Base-by-base conservation (phyloP, 164 flowering plant genomes). In the Platanus orientalis region DNA sequence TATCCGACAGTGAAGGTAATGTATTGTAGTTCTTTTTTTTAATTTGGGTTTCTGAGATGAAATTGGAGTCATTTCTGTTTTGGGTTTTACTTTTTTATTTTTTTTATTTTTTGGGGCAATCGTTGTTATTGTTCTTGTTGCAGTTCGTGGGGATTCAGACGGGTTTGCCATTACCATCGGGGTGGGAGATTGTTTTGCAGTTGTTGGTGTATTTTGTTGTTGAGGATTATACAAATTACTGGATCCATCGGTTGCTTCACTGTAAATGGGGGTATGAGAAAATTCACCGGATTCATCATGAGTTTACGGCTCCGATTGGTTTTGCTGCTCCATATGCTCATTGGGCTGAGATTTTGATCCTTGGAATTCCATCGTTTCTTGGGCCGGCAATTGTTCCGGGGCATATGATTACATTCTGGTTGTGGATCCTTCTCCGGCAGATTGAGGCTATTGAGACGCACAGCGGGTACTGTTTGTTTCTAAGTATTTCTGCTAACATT, bases 371-470 rank as follows among this genome's bases (percentile, higher is more conserved):
- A 9, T 85, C 95, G 2, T 86, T 88, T 62, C 85, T 88, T 39
- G 96, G 98, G 1, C 98, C 98, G 0, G 89, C 87, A 0, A 78
- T 89, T 47, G 95, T 60, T 72, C 96, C 95, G 44, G 84, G 98
- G 1, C 96, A 92, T 74, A 89, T 88, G 84, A 72, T 90, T 61
- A 90, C 98, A 1, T 84, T 92, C 65, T 88, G 95, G 96, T 49
- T 83, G 44, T 92, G 98, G 98, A 82, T 92, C n/a, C 79, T 71
- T 63, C 66, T 92, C 34, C 76, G 98, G 73, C 98, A 92, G 80
- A 63, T 86, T 19, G 96, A 92, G 79, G 96, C 98, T n/a, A 85
- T 92, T 65, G 96, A 89, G 44, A 90, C 98, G 0, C 98, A 92
- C 73, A 81, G 93, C 55, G 98, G 96, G 98, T 92, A 81, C n/a